phyloP scores from a whole-genome alignment of 1,284 basidiomycete genomes.

The Cryptococcus sp. region DNA sequence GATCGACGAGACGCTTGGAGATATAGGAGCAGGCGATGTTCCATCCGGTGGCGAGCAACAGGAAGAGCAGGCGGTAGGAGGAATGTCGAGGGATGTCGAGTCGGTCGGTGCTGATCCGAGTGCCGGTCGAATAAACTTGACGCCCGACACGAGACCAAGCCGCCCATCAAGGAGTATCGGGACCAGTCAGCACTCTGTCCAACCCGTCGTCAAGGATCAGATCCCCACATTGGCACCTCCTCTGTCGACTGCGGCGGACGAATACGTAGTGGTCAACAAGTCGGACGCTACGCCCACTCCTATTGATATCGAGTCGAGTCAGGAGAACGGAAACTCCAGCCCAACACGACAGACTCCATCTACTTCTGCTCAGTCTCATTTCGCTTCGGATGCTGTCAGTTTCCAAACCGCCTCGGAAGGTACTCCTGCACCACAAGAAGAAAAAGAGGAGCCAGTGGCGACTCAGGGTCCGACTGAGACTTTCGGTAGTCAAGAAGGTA shows the following conservation, averaged over 20 bases:
- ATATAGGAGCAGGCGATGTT: neutral
- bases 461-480: no score
- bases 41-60: neutral
- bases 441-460: neutral
- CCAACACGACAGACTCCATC: neutral
- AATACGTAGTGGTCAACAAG: neutral
- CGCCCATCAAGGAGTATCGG: no score
- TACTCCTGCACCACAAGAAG: neutral
- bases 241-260: neutral
- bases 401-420: constrained; percentile 19
- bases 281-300: neutral
- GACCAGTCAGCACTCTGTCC: neutral
- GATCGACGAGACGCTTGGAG: neutral
- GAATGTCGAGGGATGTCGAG: neutral
- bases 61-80: neutral
- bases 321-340: neutral
- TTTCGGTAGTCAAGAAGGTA: no score
- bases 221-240: neutral
- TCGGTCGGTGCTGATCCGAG: no score
- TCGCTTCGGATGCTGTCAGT: constrained; percentile 6
- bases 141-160: no score
- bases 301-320: no score
- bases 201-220: neutral
- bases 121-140: no score
- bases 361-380: neutral